Percentiles rank a stretch among this genome's conserved stretches.
Evolutionary conservation across 345 rosid genomes (phyloP).

Genomic region (Anacardium occidentale): DNA sequence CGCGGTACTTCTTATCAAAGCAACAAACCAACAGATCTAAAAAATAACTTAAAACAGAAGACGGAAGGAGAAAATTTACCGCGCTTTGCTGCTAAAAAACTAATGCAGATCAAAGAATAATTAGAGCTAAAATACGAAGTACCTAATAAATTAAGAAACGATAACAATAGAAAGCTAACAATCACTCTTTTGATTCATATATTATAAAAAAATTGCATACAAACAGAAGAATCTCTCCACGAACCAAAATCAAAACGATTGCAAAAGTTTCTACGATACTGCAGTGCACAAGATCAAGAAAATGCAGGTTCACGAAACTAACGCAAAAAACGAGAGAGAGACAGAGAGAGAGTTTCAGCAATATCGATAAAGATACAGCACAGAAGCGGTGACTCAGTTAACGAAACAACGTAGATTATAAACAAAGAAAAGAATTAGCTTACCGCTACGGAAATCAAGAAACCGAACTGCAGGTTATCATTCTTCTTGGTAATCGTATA

Average conservation of each 20-base stretch:
- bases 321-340: slow-evolving; percentile 6
- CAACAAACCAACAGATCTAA: slow-evolving; percentile 29
- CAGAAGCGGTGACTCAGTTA: slow-evolving; percentile 17
- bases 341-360: slow-evolving; percentile 1
- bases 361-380: slow-evolving; percentile 35
- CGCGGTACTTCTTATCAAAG: slow-evolving; percentile 1
- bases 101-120: slow-evolving; percentile 4
- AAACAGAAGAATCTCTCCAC: not conserved
- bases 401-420: slow-evolving; percentile 43
- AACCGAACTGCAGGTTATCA: not conserved
- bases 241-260: not conserved
- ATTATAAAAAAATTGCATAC: not conserved
- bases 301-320: slow-evolving; percentile 28
- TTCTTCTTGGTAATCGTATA: slow-evolving; percentile 3
- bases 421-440: slow-evolving; percentile 55
- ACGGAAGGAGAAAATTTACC: not conserved
- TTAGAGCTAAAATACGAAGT: not conserved
- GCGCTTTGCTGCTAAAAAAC: not conserved
- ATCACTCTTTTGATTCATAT: not conserved
- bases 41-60: slow-evolving; percentile 4
- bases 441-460: slow-evolving; percentile 28
- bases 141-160: not conserved
- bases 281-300: slow-evolving; percentile 14
- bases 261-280: not conserved
- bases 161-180: not conserved